Evolutionary conservation across 768 basidiomycete genomes (phyloP), one percentile per base, ranked within the genome.

Genomic region (Leccinellum albellum): DNA sequence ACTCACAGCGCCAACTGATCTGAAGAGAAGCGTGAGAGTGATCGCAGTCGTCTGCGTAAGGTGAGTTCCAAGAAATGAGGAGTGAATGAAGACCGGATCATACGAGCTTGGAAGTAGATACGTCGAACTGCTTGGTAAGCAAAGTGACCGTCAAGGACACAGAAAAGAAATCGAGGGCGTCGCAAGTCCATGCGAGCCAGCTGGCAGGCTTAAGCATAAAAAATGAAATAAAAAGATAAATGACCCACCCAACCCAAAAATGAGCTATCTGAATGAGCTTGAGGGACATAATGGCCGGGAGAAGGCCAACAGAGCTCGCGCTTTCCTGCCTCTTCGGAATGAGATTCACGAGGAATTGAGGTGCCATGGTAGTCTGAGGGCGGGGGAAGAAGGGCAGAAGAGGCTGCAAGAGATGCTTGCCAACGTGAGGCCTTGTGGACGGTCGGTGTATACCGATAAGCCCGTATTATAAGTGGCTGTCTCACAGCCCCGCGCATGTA

Each of bases 1-100:
- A 42, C 79, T 66, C 40, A 79, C 87, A 42, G 89, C 88, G 32
- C 89, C 89, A 51, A 82, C 75, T 5, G 90, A 88, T 57, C 95
- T 84, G 78, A 98, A 89, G n/a, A 98, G 82, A 1, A 98, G 79
- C 0, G 95, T 97, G 50, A 97, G 79, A 6, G 95, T 97, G 67
- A 98, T 94, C 5, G 91, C 82, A 20, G 86, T 85, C 49, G 91
- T 90, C 80, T 80, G 55, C 21, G 40, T 7, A n/a, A 2, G 21
- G 35, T 46, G 14, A 59, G 51, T 49, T 45, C 26, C 24, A 2
- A 4, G 42, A 35, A 40, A 31, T 7, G 20, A 20, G n/a, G 29
- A 7, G n/a, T 50, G 15, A 17, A 24, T 7, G 26, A 59, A 15
- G 6, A 23, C 21, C 28, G 26, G 13, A 31, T 68, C 75, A 60